Evolutionary conservation across 345 rosid genomes (phyloP), one percentile per base, ranked within the genome.

Genomic region (Populus alba): DNA sequence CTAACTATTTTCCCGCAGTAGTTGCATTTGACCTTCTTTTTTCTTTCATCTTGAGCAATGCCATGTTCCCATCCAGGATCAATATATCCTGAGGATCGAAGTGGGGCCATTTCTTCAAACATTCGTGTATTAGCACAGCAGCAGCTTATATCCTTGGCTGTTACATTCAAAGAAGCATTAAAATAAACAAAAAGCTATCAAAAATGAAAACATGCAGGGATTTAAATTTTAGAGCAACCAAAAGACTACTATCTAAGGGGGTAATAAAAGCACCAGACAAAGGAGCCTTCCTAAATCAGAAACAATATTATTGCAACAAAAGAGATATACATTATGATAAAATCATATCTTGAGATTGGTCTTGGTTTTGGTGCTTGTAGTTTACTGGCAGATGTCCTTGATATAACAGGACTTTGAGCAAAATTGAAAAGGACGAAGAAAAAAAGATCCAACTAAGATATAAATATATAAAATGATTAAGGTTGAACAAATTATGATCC

Each of bases 21-120:
- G 83, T 89, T 92, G 76, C 97, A 90, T 82, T 92, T 92, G 65
- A 89, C 97, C 77, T 92, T 92, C 87, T 91, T 92, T 83, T 91
- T 89, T 76, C 90, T 87, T 31, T 88, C 92, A 80, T 92, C 97
- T 80, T 88, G 94, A 69, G 97, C 91, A 81, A 87, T 83, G 29
- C 94, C 97, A 70, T 91, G 94, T 84, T 92, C 94, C 97, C 97
- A 92, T 79, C 93, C 95, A 25, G 93, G 97, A 77, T 91, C 92
- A 71, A 89, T 90, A 68, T 73, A 85, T 74, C 90, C 91, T 11
- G 75, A 62, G 27, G 91, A 80, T 68, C 92, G 88, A 80, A 80
- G 83, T 81, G 93, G 94, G 39, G 89, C 86, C 97, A 89, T 91
- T 77, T 51, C 80, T 85, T 81, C 89, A 82, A 88, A 85, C 87